phyloP scores from a whole-genome alignment of 352 stramenopile species.

The Thraustotheca clavata region DNA sequence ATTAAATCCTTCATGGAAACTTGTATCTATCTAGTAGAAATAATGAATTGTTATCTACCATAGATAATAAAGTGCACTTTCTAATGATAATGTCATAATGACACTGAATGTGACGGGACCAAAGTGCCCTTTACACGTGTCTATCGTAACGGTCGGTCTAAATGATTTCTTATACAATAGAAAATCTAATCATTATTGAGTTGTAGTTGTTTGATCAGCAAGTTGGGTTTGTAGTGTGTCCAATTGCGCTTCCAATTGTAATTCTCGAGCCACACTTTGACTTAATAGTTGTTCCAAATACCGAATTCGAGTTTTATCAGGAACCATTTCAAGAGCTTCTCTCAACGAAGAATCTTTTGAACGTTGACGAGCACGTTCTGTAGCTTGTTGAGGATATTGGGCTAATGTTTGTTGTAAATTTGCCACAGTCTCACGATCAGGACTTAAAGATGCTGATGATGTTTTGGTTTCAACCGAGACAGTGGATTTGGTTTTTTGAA shows the following conservation, averaged over 20 bases:
- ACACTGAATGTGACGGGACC: no score
- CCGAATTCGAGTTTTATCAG: conserved; percentile 79
- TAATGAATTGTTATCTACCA: no score
- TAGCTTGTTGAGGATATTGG: conserved; percentile 46
- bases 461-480: background rate
- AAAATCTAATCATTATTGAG: conserved; percentile 1
- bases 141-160: no score
- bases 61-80: no score
- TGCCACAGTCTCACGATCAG: background rate
- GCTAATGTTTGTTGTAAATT: conserved; percentile 28
- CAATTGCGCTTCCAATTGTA: conserved; percentile 74
- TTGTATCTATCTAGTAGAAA: no score
- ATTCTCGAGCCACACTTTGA: conserved; percentile 71
- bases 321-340: conserved; percentile 60
- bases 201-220: background rate
- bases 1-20: no score
- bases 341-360: conserved; percentile 68
- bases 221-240: conserved; percentile 40
- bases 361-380: conserved; percentile 70
- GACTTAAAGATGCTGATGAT: background rate
- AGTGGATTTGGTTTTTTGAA: background rate
- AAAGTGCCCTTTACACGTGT: no score
- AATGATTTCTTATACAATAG: background rate
- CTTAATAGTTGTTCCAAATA: conserved; percentile 79
- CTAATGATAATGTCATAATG: no score